A percentile compares a stretch with the other conserved stretches of the same genome.
Evolutionary conservation across 768 basidiomycete species (phyloP).

Genomic region (Calvatia gigantea): DNA sequence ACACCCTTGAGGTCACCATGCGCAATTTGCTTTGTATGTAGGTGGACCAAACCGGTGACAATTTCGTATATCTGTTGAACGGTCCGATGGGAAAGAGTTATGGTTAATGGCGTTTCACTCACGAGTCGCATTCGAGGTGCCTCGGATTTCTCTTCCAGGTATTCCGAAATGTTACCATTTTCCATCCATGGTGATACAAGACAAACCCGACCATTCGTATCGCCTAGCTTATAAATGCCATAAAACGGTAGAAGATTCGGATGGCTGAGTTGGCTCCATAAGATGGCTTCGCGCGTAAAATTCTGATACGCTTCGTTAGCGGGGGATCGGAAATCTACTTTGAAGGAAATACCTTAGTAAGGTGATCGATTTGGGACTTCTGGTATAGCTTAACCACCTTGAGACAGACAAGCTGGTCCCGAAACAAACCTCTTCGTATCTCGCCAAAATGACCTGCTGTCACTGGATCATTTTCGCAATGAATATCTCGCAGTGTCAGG

Average conservation of each 20-base stretch:
- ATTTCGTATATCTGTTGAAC: neutral
- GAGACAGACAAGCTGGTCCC: neutral
- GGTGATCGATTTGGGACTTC: no score
- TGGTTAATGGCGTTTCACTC: no score
- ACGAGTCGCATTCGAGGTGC: slow-evolving; percentile 15
- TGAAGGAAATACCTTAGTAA: no score
- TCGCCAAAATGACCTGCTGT: neutral
- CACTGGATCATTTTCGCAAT: neutral
- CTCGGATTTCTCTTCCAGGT: slow-evolving; percentile 10
- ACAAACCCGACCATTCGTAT: neutral
- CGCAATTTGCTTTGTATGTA: neutral
- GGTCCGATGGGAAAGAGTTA: no score
- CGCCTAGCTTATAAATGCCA: slow-evolving; percentile 23
- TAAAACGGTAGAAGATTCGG: slow-evolving; percentile 31
- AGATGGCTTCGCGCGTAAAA: slow-evolving; percentile 21
- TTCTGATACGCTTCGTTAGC: no score
- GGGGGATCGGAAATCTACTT: neutral
- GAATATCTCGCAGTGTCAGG: neutral
- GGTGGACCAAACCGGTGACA: neutral
- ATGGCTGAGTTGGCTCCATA: slow-evolving; percentile 31
- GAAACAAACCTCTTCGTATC: neutral
- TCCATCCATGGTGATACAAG: slow-evolving; percentile 20
- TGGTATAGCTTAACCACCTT: slow-evolving; percentile 6
- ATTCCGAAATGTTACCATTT: slow-evolving; percentile 18
- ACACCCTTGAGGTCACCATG: slow-evolving; percentile 10